Evolutionary conservation across 2,329 filamentous ascomycete species (phyloP).

Genomic region (Penicillium sp.): DNA sequence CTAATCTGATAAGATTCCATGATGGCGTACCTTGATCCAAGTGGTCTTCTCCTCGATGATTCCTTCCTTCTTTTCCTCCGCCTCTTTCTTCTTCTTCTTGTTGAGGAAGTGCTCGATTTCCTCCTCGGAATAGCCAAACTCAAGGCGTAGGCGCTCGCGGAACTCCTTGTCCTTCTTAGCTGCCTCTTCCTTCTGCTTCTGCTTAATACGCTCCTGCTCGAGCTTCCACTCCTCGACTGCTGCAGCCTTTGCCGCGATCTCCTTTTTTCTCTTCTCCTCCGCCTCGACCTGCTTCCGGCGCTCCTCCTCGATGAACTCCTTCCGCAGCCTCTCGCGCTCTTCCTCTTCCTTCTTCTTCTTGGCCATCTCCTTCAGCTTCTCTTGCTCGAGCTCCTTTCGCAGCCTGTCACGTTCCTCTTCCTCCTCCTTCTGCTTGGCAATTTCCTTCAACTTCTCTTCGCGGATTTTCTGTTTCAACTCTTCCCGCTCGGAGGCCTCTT

Average conservation of each 20-base stretch:
- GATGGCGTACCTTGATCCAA: slow-evolving; percentile 45
- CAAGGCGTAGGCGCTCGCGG: slow-evolving; percentile 39
- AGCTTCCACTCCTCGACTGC: slow-evolving; percentile 41
- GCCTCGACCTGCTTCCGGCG: slow-evolving; percentile 38
- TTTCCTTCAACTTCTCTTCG: slow-evolving; percentile 33
- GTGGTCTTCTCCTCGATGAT: slow-evolving; percentile 34
- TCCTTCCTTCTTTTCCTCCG: slow-evolving; percentile 32
- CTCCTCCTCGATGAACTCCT: slow-evolving; percentile 47
- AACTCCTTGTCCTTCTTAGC: slow-evolving; percentile 35
- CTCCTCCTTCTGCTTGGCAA: slow-evolving; percentile 35
- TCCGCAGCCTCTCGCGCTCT: slow-evolving; percentile 46
- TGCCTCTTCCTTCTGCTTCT: slow-evolving; percentile 36
- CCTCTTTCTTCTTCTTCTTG: slow-evolving; percentile 37
- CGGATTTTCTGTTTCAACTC: slow-evolving; percentile 33
- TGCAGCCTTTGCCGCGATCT: slow-evolving; percentile 44
- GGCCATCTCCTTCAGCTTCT: slow-evolving; percentile 31
- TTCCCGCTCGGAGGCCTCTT: slow-evolving; percentile 35
- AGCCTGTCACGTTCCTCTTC: slow-evolving; percentile 32
- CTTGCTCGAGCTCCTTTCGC: slow-evolving; percentile 1
- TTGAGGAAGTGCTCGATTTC: slow-evolving; percentile 46
- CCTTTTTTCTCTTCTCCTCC: slow-evolving; percentile 34
- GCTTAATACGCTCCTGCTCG: slow-evolving; percentile 31
- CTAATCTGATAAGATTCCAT: not conserved
- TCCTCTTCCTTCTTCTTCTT: slow-evolving; percentile 45
- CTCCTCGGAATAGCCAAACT: slow-evolving; percentile 45